A percentile compares a stretch with the other conserved stretches of the same genome.
phyloP scores from a whole-genome alignment of 1,139 yeast species.

The Diutina mesorugosa region DNA sequence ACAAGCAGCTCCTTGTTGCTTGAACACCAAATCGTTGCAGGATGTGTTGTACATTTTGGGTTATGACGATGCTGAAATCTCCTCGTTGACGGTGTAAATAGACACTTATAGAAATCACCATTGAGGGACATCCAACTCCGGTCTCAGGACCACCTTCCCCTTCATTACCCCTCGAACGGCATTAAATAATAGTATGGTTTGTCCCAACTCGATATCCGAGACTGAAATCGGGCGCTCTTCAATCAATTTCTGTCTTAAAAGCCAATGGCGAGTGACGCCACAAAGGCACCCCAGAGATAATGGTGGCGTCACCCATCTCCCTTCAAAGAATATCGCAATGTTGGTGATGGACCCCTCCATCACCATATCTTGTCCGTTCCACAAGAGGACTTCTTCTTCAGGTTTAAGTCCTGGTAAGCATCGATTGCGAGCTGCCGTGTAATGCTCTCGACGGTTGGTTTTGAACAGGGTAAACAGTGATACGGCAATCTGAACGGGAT shows the following conservation, averaged over 20 bases:
- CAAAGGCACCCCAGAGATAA: constrained; percentile 70
- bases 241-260: constrained; percentile 42
- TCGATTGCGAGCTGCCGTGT: constrained; percentile 48
- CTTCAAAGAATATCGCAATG: constrained; percentile 42
- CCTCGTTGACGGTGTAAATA: constrained; percentile 3
- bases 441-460: constrained; percentile 61
- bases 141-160: neutral
- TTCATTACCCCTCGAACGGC: constrained; percentile 68
- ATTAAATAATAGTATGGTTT: constrained; percentile 59
- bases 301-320: constrained; percentile 70
- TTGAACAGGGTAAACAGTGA: constrained; percentile 83
- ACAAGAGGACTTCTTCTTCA: constrained; percentile 56
- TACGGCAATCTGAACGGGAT: constrained; percentile 35
- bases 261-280: constrained; percentile 65
- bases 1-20: constrained; percentile 61
- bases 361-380: constrained; percentile 44
- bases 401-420: constrained; percentile 22
- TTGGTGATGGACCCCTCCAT: constrained; percentile 85
- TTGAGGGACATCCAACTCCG: neutral
- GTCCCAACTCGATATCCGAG: constrained; percentile 42
- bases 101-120: neutral
- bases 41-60: constrained; percentile 80
- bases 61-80: constrained; percentile 46
- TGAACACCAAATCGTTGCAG: constrained; percentile 56
- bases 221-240: constrained; percentile 39